A percentile compares a stretch with the other conserved stretches of the same genome.
phyloP scores from a whole-genome alignment of 257 asterid genomes.

The Gentiana straminea region DNA sequence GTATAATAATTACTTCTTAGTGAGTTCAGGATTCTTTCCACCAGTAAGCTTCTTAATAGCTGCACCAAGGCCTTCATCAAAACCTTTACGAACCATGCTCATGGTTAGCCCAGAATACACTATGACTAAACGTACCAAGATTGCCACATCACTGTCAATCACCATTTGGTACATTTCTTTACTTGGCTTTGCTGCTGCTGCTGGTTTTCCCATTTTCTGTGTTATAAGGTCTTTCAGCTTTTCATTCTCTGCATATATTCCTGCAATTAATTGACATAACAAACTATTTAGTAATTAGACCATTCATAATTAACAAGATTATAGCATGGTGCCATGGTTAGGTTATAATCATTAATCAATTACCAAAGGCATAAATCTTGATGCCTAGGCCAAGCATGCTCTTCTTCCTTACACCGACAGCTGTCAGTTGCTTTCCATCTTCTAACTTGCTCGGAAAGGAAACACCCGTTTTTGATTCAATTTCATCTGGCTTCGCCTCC shows the following conservation, averaged over 20 bases:
- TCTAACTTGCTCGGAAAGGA: conserved; percentile 48
- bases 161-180: conserved; percentile 57
- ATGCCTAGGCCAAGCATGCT: conserved; percentile 65
- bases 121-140: conserved; percentile 51
- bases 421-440: conserved; percentile 44
- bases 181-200: conserved; percentile 38
- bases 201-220: conserved; percentile 41
- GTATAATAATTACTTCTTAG: conserved; percentile 31
- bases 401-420: conserved; percentile 68
- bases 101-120: conserved; percentile 56
- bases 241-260: conserved; percentile 57
- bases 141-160: conserved; percentile 49
- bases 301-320: neutral
- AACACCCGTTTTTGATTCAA: conserved; percentile 51
- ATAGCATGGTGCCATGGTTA: neutral
- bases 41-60: conserved; percentile 72
- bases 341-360: neutral
- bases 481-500: conserved; percentile 43
- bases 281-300: neutral
- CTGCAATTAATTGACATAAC: conserved; percentile 22
- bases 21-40: conserved; percentile 53
- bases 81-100: conserved; percentile 64
- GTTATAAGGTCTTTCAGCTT: conserved; percentile 35
- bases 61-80: conserved; percentile 60
- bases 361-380: conserved; percentile 64